Percentiles rank a stretch among this genome's conserved stretches.
These are phyloP conservation scores for Penicillium salamii DNA, from an alignment of 495 filamentous ascomycete species.

Conservation along the genomic window DNA sequence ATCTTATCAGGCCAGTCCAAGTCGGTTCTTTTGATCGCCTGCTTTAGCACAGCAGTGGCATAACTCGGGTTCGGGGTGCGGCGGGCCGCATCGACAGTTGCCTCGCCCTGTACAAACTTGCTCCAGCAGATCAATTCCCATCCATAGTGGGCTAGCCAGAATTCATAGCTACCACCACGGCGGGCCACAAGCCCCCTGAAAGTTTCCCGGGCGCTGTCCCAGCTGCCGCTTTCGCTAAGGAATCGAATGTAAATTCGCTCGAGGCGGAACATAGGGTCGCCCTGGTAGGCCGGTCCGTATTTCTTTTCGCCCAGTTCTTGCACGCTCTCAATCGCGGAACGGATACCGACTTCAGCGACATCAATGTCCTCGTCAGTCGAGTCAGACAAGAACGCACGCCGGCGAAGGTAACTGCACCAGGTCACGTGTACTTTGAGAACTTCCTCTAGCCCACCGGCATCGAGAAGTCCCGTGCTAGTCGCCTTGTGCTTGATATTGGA, in stretches of 20 bases:
- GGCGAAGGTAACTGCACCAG: conserved; percentile 90
- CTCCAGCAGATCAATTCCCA: conserved; percentile 82
- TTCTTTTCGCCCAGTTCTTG: conserved; percentile 71
- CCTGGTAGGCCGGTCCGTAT: conserved; percentile 72
- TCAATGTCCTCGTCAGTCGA: conserved; percentile 87
- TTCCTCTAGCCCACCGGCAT: conserved; percentile 73
- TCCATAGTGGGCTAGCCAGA: conserved; percentile 86
- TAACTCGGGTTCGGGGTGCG: conserved; percentile 54
- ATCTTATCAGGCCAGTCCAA: conserved; percentile 94
- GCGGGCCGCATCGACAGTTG: conserved; percentile 43
- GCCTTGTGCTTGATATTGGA: conserved; percentile 89
- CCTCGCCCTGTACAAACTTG: conserved; percentile 50
- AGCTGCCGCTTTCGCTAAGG: conserved; percentile 71
- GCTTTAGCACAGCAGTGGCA: conserved; percentile 70
- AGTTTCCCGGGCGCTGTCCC: conserved; percentile 62
- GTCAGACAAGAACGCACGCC: conserved; percentile 71
- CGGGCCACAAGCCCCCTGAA: conserved; percentile 69
- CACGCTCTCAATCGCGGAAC: conserved; percentile 78
- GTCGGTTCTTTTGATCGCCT: conserved; percentile 63
- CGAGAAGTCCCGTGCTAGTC: conserved; percentile 75
- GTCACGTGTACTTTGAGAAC: conserved; percentile 84
- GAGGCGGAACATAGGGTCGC: conserved; percentile 82
- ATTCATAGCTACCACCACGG: conserved; percentile 76
- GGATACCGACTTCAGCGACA: conserved; percentile 85
- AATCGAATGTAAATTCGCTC: conserved; percentile 92